Evolutionary conservation across 106 monocot genomes (phyloP), one percentile per base, ranked within the genome.

Genomic region (Hemerocallis citrina): DNA sequence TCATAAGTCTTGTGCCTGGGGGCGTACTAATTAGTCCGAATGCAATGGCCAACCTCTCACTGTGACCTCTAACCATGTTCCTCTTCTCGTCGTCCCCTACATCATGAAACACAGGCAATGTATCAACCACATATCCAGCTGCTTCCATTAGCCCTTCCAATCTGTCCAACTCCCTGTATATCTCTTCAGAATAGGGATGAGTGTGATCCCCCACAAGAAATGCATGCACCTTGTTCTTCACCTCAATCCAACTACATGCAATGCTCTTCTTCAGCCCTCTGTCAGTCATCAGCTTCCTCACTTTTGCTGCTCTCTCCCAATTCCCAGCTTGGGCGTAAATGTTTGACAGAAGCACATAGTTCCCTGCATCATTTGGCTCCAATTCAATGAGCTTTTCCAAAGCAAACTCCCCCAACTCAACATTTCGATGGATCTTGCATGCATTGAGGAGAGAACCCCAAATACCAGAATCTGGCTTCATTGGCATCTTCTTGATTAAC

Each of bases 31-130:
- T 82, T 16, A 92, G 40, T 38, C 86, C 86, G 32, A 87, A 88
- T 2, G 87, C 84, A 32, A 92, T 68, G 12, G 92, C 92, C 68
- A 92, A 60, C 75, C 88, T 80, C 75, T 92, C 87, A 34, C 91
- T 92, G 45, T 92, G 91, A 48, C 74, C 61, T 30, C 84, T 71
- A 16, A 89, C 75, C 84, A 81, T 84, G 65, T 78, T 73, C 57
- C 50, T 74, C 85, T 85, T 91, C 72, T 85, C 82, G 40, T 91
- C 85, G 10, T 91, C 79, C 1, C 64, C 85, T 10, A 85, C 81
- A 49, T 85, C 72, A 42, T 89, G 84, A 28, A 89, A 79, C 10
- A 89, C 84, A 0, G 78, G 70, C 67, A 56, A 52, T 29, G 73
- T 85, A 43, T 92, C 75, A 0, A 80, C 69, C 38, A 75, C 82